Evolutionary conservation across 345 rosid genomes (phyloP).

Genomic region (Gossypioides kirkii): DNA sequence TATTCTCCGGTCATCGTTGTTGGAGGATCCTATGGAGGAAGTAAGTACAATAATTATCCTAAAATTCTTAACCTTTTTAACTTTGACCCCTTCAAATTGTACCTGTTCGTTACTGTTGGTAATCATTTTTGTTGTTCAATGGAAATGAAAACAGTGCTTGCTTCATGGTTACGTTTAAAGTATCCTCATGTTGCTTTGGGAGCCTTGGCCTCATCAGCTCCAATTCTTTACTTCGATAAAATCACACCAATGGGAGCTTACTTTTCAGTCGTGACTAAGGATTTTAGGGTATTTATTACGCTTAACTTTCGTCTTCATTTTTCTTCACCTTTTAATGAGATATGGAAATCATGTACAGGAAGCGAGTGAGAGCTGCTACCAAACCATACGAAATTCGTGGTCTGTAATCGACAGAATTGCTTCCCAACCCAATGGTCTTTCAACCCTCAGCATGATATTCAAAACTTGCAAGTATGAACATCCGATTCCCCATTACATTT

Average conservation of each 20-base stretch:
- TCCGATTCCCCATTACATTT: not conserved
- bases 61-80: no score
- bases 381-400: conserved; percentile 35
- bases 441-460: conserved; percentile 50
- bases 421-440: conserved; percentile 39
- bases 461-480: conserved; percentile 49
- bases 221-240: conserved; percentile 39
- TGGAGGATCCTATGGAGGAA: conserved; percentile 80
- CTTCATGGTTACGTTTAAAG: conserved; percentile 50
- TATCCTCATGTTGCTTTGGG: conserved; percentile 53
- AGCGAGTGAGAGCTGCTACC: conserved; percentile 38
- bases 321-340: not conserved
- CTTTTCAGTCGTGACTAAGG: conserved; percentile 42
- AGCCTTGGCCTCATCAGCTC: conserved; percentile 54
- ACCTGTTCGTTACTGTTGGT: no score
- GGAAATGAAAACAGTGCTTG: conserved; percentile 29
- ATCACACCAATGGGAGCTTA: conserved; percentile 34
- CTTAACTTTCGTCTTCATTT: not conserved
- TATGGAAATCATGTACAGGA: conserved; percentile 28
- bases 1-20: conserved; percentile 54
- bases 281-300: conserved; percentile 29
- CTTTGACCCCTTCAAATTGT: no score
- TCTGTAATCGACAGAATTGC: conserved; percentile 39
- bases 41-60: conserved; percentile 22
- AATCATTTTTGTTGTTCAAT: not conserved